Evolutionary conservation across 495 filamentous ascomycete species (phyloP).

Genomic region (Podospora didyma): DNA sequence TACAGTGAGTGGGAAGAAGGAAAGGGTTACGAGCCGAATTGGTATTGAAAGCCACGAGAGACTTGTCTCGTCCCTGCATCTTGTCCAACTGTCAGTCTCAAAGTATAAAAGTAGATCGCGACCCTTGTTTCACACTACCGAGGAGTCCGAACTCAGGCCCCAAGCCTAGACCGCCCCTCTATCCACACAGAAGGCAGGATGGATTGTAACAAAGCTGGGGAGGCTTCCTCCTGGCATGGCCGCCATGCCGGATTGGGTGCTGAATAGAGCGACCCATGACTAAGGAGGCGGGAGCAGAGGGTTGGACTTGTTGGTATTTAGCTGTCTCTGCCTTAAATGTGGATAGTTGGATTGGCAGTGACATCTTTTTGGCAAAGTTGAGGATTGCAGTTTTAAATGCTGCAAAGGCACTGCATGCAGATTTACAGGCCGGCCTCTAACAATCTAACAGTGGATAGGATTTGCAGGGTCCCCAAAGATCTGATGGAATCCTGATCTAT

Average conservation of each 20-base stretch:
- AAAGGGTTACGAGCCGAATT: too few species aligned
- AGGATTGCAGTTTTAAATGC: too few species aligned
- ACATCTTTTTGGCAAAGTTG: too few species aligned
- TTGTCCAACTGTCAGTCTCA: too few species aligned
- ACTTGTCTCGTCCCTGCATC: too few species aligned
- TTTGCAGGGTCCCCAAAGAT: not conserved
- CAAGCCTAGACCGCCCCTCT: not conserved
- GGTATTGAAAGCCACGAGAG: too few species aligned
- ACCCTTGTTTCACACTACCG: not conserved
- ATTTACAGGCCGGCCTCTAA: too few species aligned
- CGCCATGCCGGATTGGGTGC: slow-evolving; percentile 1
- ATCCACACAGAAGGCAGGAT: not conserved
- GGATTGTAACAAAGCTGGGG: not conserved
- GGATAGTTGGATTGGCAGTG: too few species aligned
- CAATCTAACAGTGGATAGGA: not conserved
- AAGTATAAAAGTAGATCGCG: too few species aligned
- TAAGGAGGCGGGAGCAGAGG: not conserved
- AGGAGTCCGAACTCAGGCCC: not conserved
- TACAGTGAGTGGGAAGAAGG: too few species aligned
- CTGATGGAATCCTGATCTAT: too few species aligned
- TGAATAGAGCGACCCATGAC: slow-evolving; percentile 2
- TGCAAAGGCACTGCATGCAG: too few species aligned
- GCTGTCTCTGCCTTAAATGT: not conserved
- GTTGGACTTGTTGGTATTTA: not conserved
- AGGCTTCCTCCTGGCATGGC: not conserved